Evolutionary conservation across 345 rosid genomes (phyloP), one percentile per base, ranked within the genome.

Genomic region (Ailanthus altissimus): DNA sequence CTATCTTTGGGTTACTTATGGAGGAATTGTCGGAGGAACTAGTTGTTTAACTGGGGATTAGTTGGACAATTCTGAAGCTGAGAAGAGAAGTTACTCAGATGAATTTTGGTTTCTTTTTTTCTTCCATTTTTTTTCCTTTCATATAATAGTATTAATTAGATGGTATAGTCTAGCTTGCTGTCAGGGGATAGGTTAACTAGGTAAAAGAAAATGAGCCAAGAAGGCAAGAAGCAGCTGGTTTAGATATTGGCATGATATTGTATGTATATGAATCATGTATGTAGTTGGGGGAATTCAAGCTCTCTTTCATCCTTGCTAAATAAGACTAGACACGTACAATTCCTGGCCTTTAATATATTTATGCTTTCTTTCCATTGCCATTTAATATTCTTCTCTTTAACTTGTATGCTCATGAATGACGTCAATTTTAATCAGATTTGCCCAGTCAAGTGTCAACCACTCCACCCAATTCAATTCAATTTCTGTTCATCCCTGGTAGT

Each of bases 21-120:
- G 81, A 76, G 68, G 88, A 83, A 78, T 57, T 85, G 66, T 51
- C 79, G 4, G 77, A 73, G 36, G 84, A 81, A 43, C 58, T 68
- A 15, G 64, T 56, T 82, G 77, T 81, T 77, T 58, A 76, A 72
- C 47, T 49, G 75, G 54, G 74, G 14, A 20, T 46, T 75, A n/a
- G 70, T 51, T 78, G 42, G 64, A 38, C 26, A 70, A 45, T 46
- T 63, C 58, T 56, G 36, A 67, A 60, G 62, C 50, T 42, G 20
- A 56, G 56, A 21, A 32, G 20, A 56, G 56, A 21, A 32, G 60
- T 57, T 21, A 56, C 23, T 59, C 6, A 67, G 54, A 72, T 72
- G 60, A 76, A 78, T 69, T 81, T 81, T 74, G 76, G 63, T 23
- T 69, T 25, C 60, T 32, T 36, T 67, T 36, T 67, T 73, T 73